Base-by-base conservation (phyloP, 805 yeast genomes). In the Kodamaea kaohsiungensis region DNA sequence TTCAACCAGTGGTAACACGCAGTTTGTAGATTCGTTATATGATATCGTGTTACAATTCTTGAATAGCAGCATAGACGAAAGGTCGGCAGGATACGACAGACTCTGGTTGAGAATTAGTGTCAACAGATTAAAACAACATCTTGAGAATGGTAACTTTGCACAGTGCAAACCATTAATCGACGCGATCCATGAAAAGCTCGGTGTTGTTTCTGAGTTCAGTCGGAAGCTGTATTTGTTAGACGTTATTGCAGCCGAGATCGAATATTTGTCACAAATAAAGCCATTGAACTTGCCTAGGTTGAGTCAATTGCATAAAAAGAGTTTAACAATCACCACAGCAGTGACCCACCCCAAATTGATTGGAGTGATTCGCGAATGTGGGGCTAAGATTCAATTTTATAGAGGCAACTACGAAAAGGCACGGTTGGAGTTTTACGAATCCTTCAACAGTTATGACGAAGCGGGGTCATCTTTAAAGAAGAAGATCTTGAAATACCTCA, bases 321-420 rank as follows among this genome's bases (percentile, higher is more conserved):
- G 76, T 52, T 52, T 61, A 15, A 57, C 67, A 5, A 72, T 85
- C 17, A 78, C 81, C 7, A 74, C 85, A 0, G 88, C 89, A 1
- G 85, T 88, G 2, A 88, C 91, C 0, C 96, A 90, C 62, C 91
- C 96, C 1, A 75, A 80, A 48, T 84, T 87, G 25, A 74, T 85
- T 67, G 96, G 93, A 1, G 80, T 86, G n/a, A 80, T 89, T 22
- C 79, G 83, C 56, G 93, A 89, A 65, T 85, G 90, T 59, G 89
- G 91, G 0, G 96, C 91, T 1, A 79, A 83, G 51, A 77, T 89
- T 58, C 79, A 81, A 49, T 84, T 88, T 78, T 75, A 80, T 56
- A 79, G 81, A 48, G 80, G 79, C 12, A 81, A 84, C 56, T 89
- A 80, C 74, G 83, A 79, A 35, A 67, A 67, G 48, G 91, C 89